Conservation (phyloP, 805 yeast species). For the Metschnikowia hibisci region DNA sequence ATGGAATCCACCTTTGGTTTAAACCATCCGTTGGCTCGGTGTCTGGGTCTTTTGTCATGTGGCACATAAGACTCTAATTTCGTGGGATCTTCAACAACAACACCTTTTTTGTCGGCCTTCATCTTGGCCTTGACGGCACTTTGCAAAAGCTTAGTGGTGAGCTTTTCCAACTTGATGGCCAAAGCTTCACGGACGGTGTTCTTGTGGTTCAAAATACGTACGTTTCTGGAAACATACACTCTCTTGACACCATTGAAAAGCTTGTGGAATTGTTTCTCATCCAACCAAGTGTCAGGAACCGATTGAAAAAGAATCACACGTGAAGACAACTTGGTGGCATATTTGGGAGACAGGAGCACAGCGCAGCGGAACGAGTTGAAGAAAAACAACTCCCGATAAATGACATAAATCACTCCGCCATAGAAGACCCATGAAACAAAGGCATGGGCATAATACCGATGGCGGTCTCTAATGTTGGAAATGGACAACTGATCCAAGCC, state of each 20-base stretch:
- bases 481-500: slow-evolving; percentile 80
- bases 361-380: slow-evolving; percentile 75
- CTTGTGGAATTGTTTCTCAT: slow-evolving; percentile 67
- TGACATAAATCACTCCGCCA: slow-evolving; percentile 61
- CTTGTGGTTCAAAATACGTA: slow-evolving; percentile 48
- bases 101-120: slow-evolving; percentile 66
- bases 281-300: slow-evolving; percentile 70
- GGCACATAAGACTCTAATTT: slow-evolving; percentile 59
- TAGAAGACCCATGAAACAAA: slow-evolving; percentile 77
- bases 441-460: slow-evolving; percentile 83
- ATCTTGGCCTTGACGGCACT: slow-evolving; percentile 60
- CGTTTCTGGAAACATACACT: slow-evolving; percentile 76
- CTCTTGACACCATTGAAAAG: slow-evolving; percentile 78
- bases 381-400: slow-evolving; percentile 79
- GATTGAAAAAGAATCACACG: slow-evolving; percentile 82
- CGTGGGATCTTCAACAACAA: slow-evolving; percentile 22
- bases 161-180: slow-evolving; percentile 61
- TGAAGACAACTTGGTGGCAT: slow-evolving; percentile 68
- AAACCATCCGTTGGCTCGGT: slow-evolving; percentile 44
- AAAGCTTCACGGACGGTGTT: slow-evolving; percentile 58
- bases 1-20: slow-evolving; percentile 59
- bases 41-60: slow-evolving; percentile 62
- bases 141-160: slow-evolving; percentile 54
- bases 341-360: slow-evolving; percentile 74
- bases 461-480: slow-evolving; percentile 58